Conservation (phyloP, 2,329 filamentous ascomycete species). For the Aureobasidium sp. region DNA sequence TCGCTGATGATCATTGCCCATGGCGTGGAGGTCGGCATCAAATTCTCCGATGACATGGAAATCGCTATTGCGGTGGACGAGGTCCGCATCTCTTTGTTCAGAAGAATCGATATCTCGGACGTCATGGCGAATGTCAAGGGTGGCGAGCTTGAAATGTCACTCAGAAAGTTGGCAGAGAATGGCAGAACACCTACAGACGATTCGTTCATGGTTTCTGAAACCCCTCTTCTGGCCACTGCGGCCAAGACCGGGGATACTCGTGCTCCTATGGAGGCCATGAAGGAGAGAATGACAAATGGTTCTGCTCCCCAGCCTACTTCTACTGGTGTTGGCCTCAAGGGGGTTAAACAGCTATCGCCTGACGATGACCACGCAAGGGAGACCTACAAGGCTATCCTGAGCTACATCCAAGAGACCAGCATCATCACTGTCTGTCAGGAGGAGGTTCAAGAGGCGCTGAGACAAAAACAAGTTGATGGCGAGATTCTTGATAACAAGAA, state of each 20-base stretch:
- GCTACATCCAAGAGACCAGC: conserved; percentile 35
- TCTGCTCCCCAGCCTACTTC: conserved; percentile 31
- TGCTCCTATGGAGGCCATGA: conserved; percentile 13
- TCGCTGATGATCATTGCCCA: conserved; percentile 45
- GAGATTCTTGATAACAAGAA: conserved; percentile 35
- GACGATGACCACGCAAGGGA: conserved; percentile 38
- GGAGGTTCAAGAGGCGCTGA: conserved; percentile 18
- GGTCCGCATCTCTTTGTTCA: conserved; percentile 42
- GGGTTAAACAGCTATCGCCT: conserved; percentile 37
- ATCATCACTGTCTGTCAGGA: conserved; percentile 23
- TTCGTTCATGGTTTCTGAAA: conserved; percentile 37
- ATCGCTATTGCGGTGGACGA: conserved; percentile 45
- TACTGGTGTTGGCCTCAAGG: conserved; percentile 32
- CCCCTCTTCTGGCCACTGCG: conserved; percentile 41
- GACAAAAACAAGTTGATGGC: conserved; percentile 25
- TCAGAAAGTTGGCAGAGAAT: conserved; percentile 33
- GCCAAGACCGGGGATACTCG: conserved; percentile 21
- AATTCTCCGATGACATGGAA: conserved; percentile 47
- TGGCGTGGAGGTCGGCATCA: conserved; percentile 48
- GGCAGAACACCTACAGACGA: conserved; percentile 33
- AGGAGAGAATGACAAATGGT: conserved; percentile 34
- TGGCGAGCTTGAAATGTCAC: conserved; percentile 45
- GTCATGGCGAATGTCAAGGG: conserved; percentile 50
- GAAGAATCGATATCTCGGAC: conserved; percentile 45
- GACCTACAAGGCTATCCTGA: conserved; percentile 37